These are phyloP conservation scores for Kazachstania martiniae DNA, from an alignment of 805 yeast genomes.

Conservation along the genomic window DNA sequence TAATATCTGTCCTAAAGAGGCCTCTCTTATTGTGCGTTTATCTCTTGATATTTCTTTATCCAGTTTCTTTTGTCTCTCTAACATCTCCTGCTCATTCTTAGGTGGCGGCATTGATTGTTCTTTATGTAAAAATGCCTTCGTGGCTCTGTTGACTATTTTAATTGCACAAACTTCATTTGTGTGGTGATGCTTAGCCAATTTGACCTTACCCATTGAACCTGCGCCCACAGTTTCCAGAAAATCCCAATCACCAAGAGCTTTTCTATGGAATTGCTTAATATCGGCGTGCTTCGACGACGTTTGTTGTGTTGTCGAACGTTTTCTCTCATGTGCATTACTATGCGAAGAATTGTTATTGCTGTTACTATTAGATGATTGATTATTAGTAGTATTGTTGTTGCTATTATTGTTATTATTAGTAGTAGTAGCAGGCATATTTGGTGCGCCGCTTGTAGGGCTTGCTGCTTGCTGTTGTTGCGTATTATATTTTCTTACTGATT, in stretches of 20 bases:
- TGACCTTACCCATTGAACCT: slow-evolving; percentile 98
- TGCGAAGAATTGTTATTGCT: slow-evolving; percentile 5
- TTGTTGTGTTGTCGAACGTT: too few species aligned
- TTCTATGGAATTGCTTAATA: slow-evolving; percentile 53
- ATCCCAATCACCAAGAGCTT: slow-evolving; percentile 94
- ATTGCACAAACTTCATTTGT: slow-evolving; percentile 85
- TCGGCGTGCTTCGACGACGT: too few species aligned
- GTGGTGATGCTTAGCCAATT: slow-evolving; percentile 75
- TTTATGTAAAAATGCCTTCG: slow-evolving; percentile 64
- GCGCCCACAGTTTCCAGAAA: slow-evolving; percentile 93
- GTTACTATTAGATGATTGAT: not conserved
- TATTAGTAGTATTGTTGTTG: slow-evolving; percentile 7
- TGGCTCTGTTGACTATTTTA: slow-evolving; percentile 87
- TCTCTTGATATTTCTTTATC: slow-evolving; percentile 85
- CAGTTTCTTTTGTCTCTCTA: slow-evolving; percentile 54
- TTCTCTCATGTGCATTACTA: slow-evolving; percentile 2
- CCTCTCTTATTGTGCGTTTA: slow-evolving; percentile 87
- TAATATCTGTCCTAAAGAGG: slow-evolving; percentile 80
- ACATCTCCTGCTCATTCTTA: slow-evolving; percentile 38
- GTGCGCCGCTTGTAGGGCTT: not conserved
- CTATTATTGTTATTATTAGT: slow-evolving; percentile 7
- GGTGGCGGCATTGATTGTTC: slow-evolving; percentile 64
- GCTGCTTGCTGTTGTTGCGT: slow-evolving; percentile 3
- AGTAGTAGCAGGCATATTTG: too few species aligned
- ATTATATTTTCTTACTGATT: slow-evolving; percentile 1